Percentiles rank a stretch among this genome's conserved stretches.
Evolutionary conservation across 2,329 filamentous ascomycete species (phyloP).

Genomic region (Paraconiothyrium brasiliense): DNA sequence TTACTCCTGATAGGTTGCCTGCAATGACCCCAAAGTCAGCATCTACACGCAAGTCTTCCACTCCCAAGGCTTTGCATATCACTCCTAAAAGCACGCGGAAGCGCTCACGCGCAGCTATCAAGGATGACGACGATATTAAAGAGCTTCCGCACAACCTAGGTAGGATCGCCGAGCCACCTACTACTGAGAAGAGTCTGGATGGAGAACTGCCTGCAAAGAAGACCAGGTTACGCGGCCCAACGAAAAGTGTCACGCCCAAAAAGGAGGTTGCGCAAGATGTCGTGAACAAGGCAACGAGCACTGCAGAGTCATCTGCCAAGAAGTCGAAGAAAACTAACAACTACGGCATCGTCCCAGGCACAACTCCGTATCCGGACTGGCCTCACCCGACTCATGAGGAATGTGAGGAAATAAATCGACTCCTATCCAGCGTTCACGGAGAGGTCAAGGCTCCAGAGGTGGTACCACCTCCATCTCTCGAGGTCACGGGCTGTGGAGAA

Average conservation of each 20-base stretch:
- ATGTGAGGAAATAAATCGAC: slow-evolving; percentile 72
- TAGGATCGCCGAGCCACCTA: slow-evolving; percentile 26
- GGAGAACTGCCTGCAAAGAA: slow-evolving; percentile 28
- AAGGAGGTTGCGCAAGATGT: slow-evolving; percentile 35
- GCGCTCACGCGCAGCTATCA: slow-evolving; percentile 47
- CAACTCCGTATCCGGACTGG: slow-evolving; percentile 75
- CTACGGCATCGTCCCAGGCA: slow-evolving; percentile 58
- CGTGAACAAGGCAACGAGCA: slow-evolving; percentile 36
- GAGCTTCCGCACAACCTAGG: slow-evolving; percentile 68
- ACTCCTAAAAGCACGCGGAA: slow-evolving; percentile 47
- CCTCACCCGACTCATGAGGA: slow-evolving; percentile 71
- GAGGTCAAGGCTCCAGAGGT: slow-evolving; percentile 70
- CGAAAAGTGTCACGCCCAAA: slow-evolving; percentile 19
- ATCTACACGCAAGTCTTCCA: slow-evolving; percentile 13
- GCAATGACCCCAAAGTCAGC: slow-evolving; percentile 11
- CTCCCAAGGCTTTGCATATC: slow-evolving; percentile 3
- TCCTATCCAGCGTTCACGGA: slow-evolving; percentile 74
- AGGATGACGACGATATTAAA: slow-evolving; percentile 52
- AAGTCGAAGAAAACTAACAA: slow-evolving; percentile 54
- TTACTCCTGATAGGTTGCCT: slow-evolving; percentile 43
- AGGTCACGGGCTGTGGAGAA: slow-evolving; percentile 75
- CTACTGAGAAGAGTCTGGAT: slow-evolving; percentile 18
- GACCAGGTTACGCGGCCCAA: slow-evolving; percentile 20
- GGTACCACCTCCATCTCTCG: slow-evolving; percentile 74
- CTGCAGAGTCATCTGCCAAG: slow-evolving; percentile 44